These are phyloP conservation scores for Hylodesmum podocarpum DNA, from an alignment of 306 rosid species.

Conservation along the genomic window DNA sequence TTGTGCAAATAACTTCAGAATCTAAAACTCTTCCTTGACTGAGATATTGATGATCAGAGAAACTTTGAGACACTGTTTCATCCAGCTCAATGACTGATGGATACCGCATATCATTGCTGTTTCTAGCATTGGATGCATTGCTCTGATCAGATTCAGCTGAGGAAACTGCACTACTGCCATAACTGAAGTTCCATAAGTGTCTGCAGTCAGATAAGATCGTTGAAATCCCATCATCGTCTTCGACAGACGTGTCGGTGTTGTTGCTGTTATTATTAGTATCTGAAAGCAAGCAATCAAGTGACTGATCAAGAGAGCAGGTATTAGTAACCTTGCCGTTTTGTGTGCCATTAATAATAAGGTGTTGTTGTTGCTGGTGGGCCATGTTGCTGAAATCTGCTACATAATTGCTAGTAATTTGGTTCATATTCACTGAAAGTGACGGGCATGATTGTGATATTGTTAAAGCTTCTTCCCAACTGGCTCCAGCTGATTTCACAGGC, in stretches of 20 bases:
- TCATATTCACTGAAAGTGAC: slow-evolving; percentile 30
- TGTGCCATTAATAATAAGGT: slow-evolving; percentile 20
- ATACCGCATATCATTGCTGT: slow-evolving; percentile 41
- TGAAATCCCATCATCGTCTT: slow-evolving; percentile 65
- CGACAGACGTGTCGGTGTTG: slow-evolving; percentile 37
- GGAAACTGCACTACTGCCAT: slow-evolving; percentile 41
- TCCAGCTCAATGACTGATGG: slow-evolving; percentile 32
- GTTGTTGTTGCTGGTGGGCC: slow-evolving; percentile 39
- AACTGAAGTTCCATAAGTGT: slow-evolving; percentile 61
- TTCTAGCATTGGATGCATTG: slow-evolving; percentile 34
- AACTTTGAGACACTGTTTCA: slow-evolving; percentile 44
- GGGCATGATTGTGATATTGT: slow-evolving; percentile 32
- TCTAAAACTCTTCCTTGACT: slow-evolving; percentile 17
- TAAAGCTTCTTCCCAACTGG: slow-evolving; percentile 37
- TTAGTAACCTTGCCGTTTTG: slow-evolving; percentile 19
- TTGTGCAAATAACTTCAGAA: slow-evolving; percentile 36
- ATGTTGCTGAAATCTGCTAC: slow-evolving; percentile 42
- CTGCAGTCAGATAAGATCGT: slow-evolving; percentile 60
- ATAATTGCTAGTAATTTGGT: slow-evolving; percentile 28
- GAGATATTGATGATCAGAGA: slow-evolving; percentile 43
- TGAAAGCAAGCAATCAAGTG: slow-evolving; percentile 49
- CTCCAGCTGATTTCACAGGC: slow-evolving; percentile 25
- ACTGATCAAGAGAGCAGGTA: slow-evolving; percentile 37
- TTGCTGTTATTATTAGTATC: slow-evolving; percentile 39
- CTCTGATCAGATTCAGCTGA: slow-evolving; percentile 63